A percentile compares a stretch with the other conserved stretches of the same genome.
phyloP scores from a whole-genome alignment of 257 asterid genomes.

The Gentiana dahurica region DNA sequence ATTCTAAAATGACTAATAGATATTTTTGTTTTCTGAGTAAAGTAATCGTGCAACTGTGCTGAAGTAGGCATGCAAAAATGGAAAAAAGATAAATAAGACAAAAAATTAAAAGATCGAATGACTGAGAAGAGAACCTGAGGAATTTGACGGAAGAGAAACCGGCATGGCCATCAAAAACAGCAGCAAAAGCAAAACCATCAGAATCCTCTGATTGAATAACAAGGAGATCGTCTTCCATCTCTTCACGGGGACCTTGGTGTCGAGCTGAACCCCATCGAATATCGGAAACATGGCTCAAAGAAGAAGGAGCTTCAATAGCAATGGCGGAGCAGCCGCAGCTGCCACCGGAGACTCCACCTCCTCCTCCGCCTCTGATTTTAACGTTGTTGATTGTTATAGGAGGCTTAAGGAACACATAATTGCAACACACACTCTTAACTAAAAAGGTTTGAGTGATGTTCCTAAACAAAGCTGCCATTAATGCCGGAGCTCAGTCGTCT shows the following conservation, averaged over 20 bases:
- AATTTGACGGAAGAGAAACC: conserved; percentile 79
- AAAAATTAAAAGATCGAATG: no score
- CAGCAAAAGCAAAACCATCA: conserved; percentile 68
- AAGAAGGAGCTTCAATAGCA: conserved; percentile 62
- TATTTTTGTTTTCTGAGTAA: no score
- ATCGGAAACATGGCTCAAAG: conserved; percentile 40
- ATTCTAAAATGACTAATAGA: no score
- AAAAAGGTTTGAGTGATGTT: conserved; percentile 25
- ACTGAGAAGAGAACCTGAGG: conserved; percentile 36
- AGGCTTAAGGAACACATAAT: conserved; percentile 19
- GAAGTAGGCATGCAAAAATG: no score
- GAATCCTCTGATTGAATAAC: conserved; percentile 52
- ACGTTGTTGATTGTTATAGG: conserved; percentile 14
- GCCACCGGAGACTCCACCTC: conserved; percentile 19
- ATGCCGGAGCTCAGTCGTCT: neutral
- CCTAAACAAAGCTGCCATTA: conserved; percentile 48
- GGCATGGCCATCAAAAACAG: conserved; percentile 93
- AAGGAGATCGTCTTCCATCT: conserved; percentile 88
- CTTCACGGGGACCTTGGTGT: conserved; percentile 80
- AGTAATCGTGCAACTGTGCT: no score
- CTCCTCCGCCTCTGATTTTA: conserved; percentile 27
- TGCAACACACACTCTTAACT: conserved; percentile 35
- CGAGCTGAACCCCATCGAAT: conserved; percentile 72
- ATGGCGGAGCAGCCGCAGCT: conserved; percentile 54
- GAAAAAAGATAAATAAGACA: no score